phyloP scores from a whole-genome alignment of 768 basidiomycete genomes.

The Xerocomus potaroensis region DNA sequence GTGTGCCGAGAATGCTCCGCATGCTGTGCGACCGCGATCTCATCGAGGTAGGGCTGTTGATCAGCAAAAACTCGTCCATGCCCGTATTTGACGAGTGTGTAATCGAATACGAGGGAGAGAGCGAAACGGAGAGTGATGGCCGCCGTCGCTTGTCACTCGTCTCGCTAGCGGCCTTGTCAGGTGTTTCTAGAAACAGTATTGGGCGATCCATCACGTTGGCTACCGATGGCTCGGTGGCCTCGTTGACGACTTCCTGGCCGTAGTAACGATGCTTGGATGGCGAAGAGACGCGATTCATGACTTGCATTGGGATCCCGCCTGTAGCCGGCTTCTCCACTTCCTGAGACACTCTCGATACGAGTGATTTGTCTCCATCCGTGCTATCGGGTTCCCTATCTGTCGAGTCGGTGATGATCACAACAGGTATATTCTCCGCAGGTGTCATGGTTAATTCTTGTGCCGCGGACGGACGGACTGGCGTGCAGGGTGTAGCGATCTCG shows the following conservation, averaged over 20 bases:
- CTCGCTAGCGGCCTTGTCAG: neutral
- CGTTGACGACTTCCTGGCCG: constrained; percentile 9
- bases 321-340: neutral
- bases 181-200: constrained; percentile 4
- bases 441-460: neutral
- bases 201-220: neutral
- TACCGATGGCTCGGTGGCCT: neutral
- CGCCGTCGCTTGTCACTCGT: constrained; percentile 1
- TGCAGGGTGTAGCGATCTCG: neutral
- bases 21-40: constrained; percentile 2
- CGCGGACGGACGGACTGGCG: neutral
- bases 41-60: constrained; percentile 7
- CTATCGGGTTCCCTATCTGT: neutral
- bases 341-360: constrained; percentile 3
- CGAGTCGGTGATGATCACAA: constrained; percentile 18
- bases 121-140: constrained; percentile 14
- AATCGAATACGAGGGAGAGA: constrained; percentile 12
- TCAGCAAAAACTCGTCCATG: constrained; percentile 22
- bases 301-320: constrained; percentile 11
- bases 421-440: constrained; percentile 9
- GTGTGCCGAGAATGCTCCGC: constrained; percentile 4
- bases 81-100: constrained; percentile 13
- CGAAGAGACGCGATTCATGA: constrained; percentile 17
- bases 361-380: constrained; percentile 4
- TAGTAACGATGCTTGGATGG: constrained; percentile 21